phyloP scores from a whole-genome alignment of 2,329 filamentous ascomycete species.

The Neocucurbitaria cava region DNA sequence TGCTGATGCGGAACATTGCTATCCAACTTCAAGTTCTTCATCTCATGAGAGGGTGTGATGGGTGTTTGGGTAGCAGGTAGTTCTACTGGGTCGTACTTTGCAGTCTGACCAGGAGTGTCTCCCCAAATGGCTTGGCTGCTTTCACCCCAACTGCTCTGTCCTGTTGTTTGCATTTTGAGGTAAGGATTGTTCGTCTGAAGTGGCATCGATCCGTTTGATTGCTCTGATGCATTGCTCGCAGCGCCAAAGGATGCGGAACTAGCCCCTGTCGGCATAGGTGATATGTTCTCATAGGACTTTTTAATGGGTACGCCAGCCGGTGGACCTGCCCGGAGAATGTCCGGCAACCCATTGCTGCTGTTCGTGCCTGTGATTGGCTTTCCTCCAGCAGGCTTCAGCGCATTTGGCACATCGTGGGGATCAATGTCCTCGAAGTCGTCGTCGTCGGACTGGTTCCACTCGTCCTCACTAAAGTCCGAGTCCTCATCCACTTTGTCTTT shows the following conservation, averaged over 20 bases:
- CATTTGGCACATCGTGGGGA: conserved; percentile 41
- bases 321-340: conserved; percentile 41
- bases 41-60: conserved; percentile 44
- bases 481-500: conserved; percentile 28
- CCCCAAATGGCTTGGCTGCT: conserved; percentile 51
- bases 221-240: conserved; percentile 39
- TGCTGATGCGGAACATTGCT: conserved; percentile 20
- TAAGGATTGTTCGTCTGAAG: conserved; percentile 56
- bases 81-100: conserved; percentile 48
- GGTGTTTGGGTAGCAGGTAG: conserved; percentile 52
- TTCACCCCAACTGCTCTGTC: conserved; percentile 45
- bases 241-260: conserved; percentile 37
- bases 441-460: conserved; percentile 47
- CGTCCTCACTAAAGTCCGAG: conserved; percentile 40
- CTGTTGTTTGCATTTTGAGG: conserved; percentile 48
- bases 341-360: conserved; percentile 30
- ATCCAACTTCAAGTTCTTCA: conserved; percentile 47
- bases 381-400: conserved; percentile 45
- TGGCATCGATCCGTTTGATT: conserved; percentile 34
- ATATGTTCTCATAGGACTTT: conserved; percentile 36
- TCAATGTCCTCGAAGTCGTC: conserved; percentile 41
- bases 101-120: conserved; percentile 33
- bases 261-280: conserved; percentile 38
- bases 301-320: conserved; percentile 40
- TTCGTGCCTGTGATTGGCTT: conserved; percentile 29